phyloP scores from a whole-genome alignment of 2,329 filamentous ascomycete species.

The Verticillium isaacii region DNA sequence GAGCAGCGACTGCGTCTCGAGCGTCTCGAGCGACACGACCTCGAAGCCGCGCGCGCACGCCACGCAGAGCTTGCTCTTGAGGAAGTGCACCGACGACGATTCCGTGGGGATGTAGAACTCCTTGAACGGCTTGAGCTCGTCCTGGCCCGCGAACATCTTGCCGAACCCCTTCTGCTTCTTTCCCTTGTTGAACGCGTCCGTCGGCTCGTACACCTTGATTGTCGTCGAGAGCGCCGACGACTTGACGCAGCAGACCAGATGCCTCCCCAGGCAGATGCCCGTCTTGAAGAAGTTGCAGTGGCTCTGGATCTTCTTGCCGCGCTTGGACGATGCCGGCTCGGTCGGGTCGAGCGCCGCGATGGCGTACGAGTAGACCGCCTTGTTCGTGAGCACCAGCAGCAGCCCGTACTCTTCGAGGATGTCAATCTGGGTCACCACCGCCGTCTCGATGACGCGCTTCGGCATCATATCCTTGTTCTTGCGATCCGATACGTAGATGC shows the following conservation, averaged over 20 bases:
- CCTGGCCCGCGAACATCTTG: slow-evolving; percentile 95
- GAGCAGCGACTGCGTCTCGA: slow-evolving; percentile 95
- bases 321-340: slow-evolving; percentile 74
- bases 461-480: slow-evolving; percentile 81
- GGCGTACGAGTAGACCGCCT: slow-evolving; percentile 85
- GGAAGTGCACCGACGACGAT: slow-evolving; percentile 96
- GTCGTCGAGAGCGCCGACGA: slow-evolving; percentile 89
- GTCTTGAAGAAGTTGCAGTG: slow-evolving; percentile 99
- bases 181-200: slow-evolving; percentile 86
- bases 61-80: slow-evolving; percentile 94
- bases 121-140: slow-evolving; percentile 94
- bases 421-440: slow-evolving; percentile 89
- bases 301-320: slow-evolving; percentile 92
- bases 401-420: slow-evolving; percentile 94
- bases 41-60: slow-evolving; percentile 95
- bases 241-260: slow-evolving; percentile 95
- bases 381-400: slow-evolving; percentile 86
- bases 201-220: slow-evolving; percentile 98
- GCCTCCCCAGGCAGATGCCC: slow-evolving; percentile 88
- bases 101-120: slow-evolving; percentile 99
- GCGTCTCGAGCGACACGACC: slow-evolving; percentile 90
- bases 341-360: slow-evolving; percentile 80
- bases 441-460: slow-evolving; percentile 77
- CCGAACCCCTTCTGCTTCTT: slow-evolving; percentile 94
- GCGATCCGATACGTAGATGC: slow-evolving; percentile 87